Percentiles rank a stretch among this genome's conserved stretches.
phyloP scores from a whole-genome alignment of 164 flowering plant genomes.

The Warburgia ugandensis region DNA sequence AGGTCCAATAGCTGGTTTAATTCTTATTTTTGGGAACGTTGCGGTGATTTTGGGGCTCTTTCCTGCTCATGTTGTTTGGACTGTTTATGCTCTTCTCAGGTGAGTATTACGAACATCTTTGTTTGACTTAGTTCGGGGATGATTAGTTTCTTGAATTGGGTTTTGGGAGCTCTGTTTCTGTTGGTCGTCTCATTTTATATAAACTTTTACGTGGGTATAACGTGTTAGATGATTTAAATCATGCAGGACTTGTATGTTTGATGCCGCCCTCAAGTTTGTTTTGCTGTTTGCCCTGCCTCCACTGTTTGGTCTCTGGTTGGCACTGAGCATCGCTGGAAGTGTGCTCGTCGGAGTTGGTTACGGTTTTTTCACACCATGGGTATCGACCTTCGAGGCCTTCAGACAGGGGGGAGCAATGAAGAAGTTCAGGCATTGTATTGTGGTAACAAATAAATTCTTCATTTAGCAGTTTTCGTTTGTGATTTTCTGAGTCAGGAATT shows the following conservation, averaged over 20 bases:
- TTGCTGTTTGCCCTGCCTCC: conserved; percentile 61
- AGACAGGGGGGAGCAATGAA: conserved; percentile 48
- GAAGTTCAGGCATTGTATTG: conserved; percentile 65
- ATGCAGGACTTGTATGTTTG: conserved; percentile 63
- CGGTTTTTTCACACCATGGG: conserved; percentile 92
- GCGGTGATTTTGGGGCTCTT: conserved; percentile 66
- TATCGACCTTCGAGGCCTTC: conserved; percentile 87
- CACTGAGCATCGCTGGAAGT: conserved; percentile 65
- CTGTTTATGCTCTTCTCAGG: conserved; percentile 64
- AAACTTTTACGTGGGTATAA: not conserved
- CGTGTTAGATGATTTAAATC: not conserved
- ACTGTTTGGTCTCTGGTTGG: conserved; percentile 65
- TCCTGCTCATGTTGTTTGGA: conserved; percentile 83
- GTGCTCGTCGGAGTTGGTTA: conserved; percentile 76
- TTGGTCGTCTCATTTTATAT: too few relatives aligned
- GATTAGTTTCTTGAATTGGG: not conserved
- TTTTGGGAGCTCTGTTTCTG: too few relatives aligned
- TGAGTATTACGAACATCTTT: conserved; percentile 17
- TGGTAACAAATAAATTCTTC: conserved; percentile 36
- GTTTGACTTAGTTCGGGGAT: not conserved
- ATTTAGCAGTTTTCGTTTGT: not conserved
- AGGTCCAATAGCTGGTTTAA: conserved; percentile 73
- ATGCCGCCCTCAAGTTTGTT: conserved; percentile 65
- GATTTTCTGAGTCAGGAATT: too few relatives aligned
- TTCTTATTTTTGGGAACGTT: conserved; percentile 64